Conservation (phyloP, 2,329 filamentous ascomycete species). For the Blastomyces percursus region DNA sequence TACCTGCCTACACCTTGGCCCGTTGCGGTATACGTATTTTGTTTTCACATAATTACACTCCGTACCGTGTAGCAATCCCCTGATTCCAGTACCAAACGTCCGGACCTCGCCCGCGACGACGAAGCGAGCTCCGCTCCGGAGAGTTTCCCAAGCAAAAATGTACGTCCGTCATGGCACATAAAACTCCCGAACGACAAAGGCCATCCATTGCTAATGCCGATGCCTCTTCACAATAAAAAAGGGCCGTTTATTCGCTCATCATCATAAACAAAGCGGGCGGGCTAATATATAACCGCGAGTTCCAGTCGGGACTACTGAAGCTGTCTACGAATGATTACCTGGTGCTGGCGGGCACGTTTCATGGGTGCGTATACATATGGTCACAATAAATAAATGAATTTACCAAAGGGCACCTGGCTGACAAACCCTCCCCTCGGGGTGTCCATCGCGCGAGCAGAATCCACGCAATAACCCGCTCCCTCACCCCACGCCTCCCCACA, state of each 20-base stretch:
- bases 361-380: constrained; percentile 51
- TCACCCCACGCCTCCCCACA: constrained; percentile 35
- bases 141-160: not conserved
- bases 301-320: constrained; percentile 75
- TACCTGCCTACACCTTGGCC: not conserved
- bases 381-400: not conserved
- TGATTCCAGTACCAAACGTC: too few species aligned
- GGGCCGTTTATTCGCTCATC: constrained; percentile 90
- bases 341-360: constrained; percentile 92
- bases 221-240: constrained; percentile 28
- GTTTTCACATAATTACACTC: not conserved
- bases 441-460: constrained; percentile 35
- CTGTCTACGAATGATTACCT: constrained; percentile 94
- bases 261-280: constrained; percentile 98
- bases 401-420: not conserved
- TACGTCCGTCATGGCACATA: not conserved
- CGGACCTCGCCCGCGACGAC: too few species aligned
- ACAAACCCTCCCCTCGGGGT: not conserved
- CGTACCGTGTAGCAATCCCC: not conserved
- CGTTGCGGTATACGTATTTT: not conserved
- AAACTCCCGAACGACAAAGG: not conserved
- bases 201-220: not conserved
- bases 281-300: constrained; percentile 90
- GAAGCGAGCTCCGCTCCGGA: not conserved
- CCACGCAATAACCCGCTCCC: constrained; percentile 52